Evolutionary conservation across 2,329 filamentous ascomycete species (phyloP), one percentile per base, ranked within the genome.

Genomic region (Bipolaris oryzae): DNA sequence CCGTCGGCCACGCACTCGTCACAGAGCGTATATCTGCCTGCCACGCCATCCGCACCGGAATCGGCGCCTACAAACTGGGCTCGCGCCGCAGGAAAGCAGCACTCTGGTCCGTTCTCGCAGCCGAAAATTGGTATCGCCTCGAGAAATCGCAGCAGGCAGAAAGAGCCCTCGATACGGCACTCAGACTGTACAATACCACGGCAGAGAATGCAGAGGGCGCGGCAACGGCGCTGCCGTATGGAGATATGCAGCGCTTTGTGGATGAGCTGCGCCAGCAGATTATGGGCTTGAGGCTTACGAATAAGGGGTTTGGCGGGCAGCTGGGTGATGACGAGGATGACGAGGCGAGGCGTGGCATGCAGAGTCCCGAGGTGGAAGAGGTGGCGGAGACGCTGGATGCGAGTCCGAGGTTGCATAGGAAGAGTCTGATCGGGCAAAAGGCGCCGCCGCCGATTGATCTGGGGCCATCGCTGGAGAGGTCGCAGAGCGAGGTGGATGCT

Each of bases 11-110:
- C 58, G 91, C 91, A 0, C 82, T 99, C 11, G 81, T 96, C 66
- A 92, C 89, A 50, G 94, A 99, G 77, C 87, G 95, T 34, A 84
- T 97, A 18, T 90, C 91, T 0, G 86, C 89, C 2, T 96, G 91
- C 78, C 97, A 94, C 76, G 86, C 86, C 0, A 87, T 89, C 3
- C 91, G 90, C 64, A 83, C 83, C 23, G 88, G 90, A 2, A 78
- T 87, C 3, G 88, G 89, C 1, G 85, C 84, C 7, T 84, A 87
- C 58, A 80, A 80, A 35, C 90, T 88, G 82, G 92, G 93, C 15
- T 83, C 84, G 7, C 84, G 94, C 59, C 84, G 84, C 57, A 84
- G 95, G 46, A 99, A 97, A 79, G 90, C 93, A 2, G 95, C 91
- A 0, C 85, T 96, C 62, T 99, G 93, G 93, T 89, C 88, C 63